Evolutionary conservation across 2,329 filamentous ascomycete genomes (phyloP), one percentile per base, ranked within the genome.

Genomic region (Aspergillus sp.): DNA sequence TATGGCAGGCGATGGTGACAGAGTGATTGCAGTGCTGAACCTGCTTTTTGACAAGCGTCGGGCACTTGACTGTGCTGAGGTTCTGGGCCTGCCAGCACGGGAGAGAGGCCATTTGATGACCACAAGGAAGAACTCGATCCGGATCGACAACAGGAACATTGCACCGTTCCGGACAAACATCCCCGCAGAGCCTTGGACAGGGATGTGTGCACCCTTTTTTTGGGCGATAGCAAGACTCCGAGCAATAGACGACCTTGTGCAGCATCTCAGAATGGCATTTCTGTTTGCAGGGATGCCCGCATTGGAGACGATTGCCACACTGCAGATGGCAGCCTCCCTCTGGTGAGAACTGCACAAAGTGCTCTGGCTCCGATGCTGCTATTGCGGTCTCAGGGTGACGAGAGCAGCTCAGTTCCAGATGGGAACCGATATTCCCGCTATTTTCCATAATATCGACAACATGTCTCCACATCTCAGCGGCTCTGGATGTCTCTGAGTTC

Each of bases 391-490:
- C 60, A 1, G 63, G 64, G 45, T 85, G 80, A 0, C 78, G 70
- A 3, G 74, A 68, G 35, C 80, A 84, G 32, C 65, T 61, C 0
- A 83, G 61, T 12, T 69, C 64, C 1, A 84, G 51, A 0, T 43
- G 36, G 0, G 45, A 43, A 0, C 77, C 77, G 3, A 82, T 45
- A 22, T 67, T 70, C 2, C 57, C 59, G 0, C 54, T 47, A 0
- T 43, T 42, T 6, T 56, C 37, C 0, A 86, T 55, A 14, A 78
- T 71, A 0, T 56, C 37, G 6, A 78, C 52, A 0, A 84, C 74
- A 0, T 72, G 45, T 0, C 53, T 45, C 80, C 80, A 86, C 78
- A 84, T 84, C 0, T 55, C 49, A 0, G 83, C 65, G 13, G 64
- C 54, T 0, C 48, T 48, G 17, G 69, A 78, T 0, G 78, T 84